Evolutionary conservation across 1,284 basidiomycete species (phyloP), one percentile per base, ranked within the genome.

Genomic region (Puccinia horiana): DNA sequence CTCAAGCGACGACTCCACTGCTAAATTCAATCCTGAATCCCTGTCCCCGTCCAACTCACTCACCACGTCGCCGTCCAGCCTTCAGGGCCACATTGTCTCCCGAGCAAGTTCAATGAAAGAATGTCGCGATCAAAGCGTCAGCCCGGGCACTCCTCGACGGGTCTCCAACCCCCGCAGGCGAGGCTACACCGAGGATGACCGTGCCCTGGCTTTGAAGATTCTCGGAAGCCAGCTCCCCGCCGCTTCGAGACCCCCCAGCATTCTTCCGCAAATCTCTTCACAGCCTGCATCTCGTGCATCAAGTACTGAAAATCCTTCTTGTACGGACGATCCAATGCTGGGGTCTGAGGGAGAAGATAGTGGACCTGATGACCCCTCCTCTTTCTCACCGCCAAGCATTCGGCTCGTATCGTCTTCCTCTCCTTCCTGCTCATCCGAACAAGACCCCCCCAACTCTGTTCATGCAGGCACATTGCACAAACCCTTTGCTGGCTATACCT

Each of bases 41-140:
- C 18, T 54, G 6, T 54, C 73, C 16, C 44, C 73, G 16, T 40
- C 52, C 40, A 75, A 75, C 40, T n/a, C 44, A 6, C 42, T 37
- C 26, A 44, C 32, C 37, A 16, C 54, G 2, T 35, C 20, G 1
- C 18, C 37, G 0, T 52, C 54, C 37, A 42, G 54, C 49, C 26
- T n/a, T 3, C 35, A 47, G 14, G 29, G 32, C 26, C n/a, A 4
- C 8, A 11, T 58, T 11, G 73, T 75, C n/a, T 58, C 73, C 32
- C 73, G 73, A 44, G 49, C 73, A 9, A 75, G 40, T 18, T 75
- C 73, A 35, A 75, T 75, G 73, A 75, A 61, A 44, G 73, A 75
- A 61, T 26, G 23, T 58, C 73, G 73, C 37, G 49, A 58, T 61
- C 23, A 9, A 0, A 29, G 32, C 44, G 20, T 61, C 20, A 44